Evolutionary conservation across 371 early-diverging fungal species (phyloP), one percentile per base, ranked within the genome.

Genomic region (Mucor indicus): DNA sequence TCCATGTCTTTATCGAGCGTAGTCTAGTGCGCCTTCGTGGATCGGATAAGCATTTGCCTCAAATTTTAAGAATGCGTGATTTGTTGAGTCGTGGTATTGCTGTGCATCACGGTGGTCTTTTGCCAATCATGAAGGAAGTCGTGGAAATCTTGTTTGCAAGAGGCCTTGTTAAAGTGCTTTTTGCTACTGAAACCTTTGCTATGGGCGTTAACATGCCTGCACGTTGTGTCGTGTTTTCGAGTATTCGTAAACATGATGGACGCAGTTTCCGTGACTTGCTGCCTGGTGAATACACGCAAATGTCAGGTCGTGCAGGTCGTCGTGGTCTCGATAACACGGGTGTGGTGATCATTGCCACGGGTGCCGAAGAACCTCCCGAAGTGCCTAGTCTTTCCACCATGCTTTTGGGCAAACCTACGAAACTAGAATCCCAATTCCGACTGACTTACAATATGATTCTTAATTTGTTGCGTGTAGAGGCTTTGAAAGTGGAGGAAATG

Each of bases 131-230:
- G 43, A 99, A 99, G 66, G 99, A 99, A 71, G 86, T 94, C 58
- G 97, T 99, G 5, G 99, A 99, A 70, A 94, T 99, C 44, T 62
- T 99, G 52, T 98, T 99, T 78, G 85, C 93, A 8, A 69, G 90
- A 29, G 94, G 95, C 13, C 74, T 98, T 12, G 91, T 99, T 48
- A 89, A 92, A 63, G 91, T 97, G 1, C 65, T 77, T 21, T 77
- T 67, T 59, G 77, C 77, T 4, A 77, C 77, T 0, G 77, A 77
- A 48, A 77, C 77, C 4, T 77, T 77, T 64, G 77, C 77, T 19
- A 77, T 77, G 77, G 99, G 99, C 40, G 97, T 99, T 50, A 99
- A 99, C 68, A 97, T 98, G 91, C 99, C 99, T 13, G 98, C 99
- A 4, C 72, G 88, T 29, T 86, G 93, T 27, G 98, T 98, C 3